These are phyloP conservation scores for Saccharum officinarum DNA, from an alignment of 176 grass and related monocot species.

Conservation along the genomic window DNA sequence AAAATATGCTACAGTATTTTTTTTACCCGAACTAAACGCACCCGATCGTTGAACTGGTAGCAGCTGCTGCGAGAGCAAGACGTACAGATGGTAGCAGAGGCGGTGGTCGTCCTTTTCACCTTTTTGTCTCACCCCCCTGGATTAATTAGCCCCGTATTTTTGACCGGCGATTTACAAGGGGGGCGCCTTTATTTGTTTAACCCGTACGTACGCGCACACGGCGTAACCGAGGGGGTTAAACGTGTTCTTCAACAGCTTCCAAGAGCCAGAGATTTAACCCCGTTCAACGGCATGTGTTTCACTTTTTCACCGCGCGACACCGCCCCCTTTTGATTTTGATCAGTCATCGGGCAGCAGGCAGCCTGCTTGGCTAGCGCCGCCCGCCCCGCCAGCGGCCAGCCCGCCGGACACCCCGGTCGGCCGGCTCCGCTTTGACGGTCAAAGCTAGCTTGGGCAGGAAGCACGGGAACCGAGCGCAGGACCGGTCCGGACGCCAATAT, in stretches of 20 bases:
- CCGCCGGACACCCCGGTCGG: too few species aligned
- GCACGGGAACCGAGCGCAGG: slow-evolving; percentile 47
- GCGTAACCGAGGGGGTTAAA: slow-evolving; percentile 15
- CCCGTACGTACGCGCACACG: not conserved
- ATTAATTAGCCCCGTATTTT: slow-evolving; percentile 23
- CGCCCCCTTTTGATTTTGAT: not conserved
- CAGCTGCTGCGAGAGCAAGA: not conserved
- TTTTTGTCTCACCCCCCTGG: slow-evolving; percentile 30
- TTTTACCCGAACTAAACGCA: too few species aligned
- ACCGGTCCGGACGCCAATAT: slow-evolving; percentile 46
- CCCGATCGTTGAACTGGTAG: not conserved
- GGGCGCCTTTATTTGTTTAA: not conserved
- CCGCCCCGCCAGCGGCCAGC: not conserved
- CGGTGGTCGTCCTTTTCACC: not conserved
- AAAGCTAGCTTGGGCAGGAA: slow-evolving; percentile 39
- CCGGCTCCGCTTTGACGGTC: slow-evolving; percentile 43
- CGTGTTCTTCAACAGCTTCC: not conserved
- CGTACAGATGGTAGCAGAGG: too few species aligned
- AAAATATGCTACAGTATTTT: too few species aligned
- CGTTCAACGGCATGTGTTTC: slow-evolving; percentile 33
- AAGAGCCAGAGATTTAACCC: not conserved
- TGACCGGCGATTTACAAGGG: not conserved
- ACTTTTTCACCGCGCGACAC: slow-evolving; percentile 35
- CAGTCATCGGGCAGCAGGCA: not conserved
- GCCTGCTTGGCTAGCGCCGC: not conserved